phyloP scores from a whole-genome alignment of 352 stramenopile species.

The Pythium utonaiense region DNA sequence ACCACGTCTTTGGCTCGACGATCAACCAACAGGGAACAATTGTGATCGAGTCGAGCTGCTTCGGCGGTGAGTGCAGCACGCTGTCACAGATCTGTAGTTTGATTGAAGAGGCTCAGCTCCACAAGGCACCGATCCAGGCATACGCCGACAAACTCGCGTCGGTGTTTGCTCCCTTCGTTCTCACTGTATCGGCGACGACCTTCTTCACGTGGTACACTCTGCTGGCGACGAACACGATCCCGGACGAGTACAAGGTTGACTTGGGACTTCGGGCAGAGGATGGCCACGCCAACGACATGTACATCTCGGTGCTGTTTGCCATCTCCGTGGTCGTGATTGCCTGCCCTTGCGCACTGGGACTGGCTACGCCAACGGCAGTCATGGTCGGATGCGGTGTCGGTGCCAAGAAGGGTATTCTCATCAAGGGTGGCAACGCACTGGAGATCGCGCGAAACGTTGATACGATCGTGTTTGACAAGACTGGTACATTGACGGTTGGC shows the following conservation, averaged over 20 bases:
- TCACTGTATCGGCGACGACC: slow-evolving; percentile 55
- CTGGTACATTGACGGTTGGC: slow-evolving; percentile 87
- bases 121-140: slow-evolving; percentile 87
- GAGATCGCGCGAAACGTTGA: slow-evolving; percentile 83
- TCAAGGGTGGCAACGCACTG: slow-evolving; percentile 82
- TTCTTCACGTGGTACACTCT: slow-evolving; percentile 59
- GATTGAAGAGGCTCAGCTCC: slow-evolving; percentile 83
- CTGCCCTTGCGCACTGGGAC: slow-evolving; percentile 78
- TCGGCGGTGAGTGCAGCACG: slow-evolving; percentile 62
- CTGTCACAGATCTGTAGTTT: slow-evolving; percentile 78
- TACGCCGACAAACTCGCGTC: slow-evolving; percentile 71
- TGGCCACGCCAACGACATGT: slow-evolving; percentile 63
- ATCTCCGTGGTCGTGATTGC: slow-evolving; percentile 89
- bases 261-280: slow-evolving; percentile 44
- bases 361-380: slow-evolving; percentile 82
- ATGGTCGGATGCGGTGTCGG: slow-evolving; percentile 88
- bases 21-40: slow-evolving; percentile 81
- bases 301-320: slow-evolving; percentile 75
- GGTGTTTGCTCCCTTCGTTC: slow-evolving; percentile 63
- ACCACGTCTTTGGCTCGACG: slow-evolving; percentile 84
- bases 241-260: slow-evolving; percentile 45
- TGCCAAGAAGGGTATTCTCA: slow-evolving; percentile 84
- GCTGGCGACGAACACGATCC: slow-evolving; percentile 45
- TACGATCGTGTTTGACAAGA: slow-evolving; percentile 93
- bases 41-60: slow-evolving; percentile 81